Evolutionary conservation across 164 flowering plant species (phyloP).

Genomic region (Umbellularia californica): DNA sequence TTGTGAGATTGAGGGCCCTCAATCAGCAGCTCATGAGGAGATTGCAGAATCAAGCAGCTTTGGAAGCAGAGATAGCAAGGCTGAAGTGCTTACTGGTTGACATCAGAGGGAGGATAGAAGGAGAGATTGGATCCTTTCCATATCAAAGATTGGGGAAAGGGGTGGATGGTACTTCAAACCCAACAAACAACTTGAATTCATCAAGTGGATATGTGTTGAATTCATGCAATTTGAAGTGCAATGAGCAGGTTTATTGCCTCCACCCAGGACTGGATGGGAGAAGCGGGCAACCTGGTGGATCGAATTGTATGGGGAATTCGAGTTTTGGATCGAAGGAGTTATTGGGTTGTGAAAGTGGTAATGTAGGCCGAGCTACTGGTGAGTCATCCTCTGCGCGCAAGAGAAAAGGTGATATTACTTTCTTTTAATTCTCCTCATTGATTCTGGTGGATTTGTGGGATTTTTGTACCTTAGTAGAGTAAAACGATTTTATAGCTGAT

Average conservation of each 20-base stretch:
- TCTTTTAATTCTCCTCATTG: neutral
- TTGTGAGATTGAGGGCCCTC: conserved; percentile 50
- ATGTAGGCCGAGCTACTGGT: conserved; percentile 10
- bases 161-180: conserved; percentile 19
- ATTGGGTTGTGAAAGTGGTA: conserved; percentile 34
- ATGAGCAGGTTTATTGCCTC: conserved; percentile 65
- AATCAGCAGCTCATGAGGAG: conserved; percentile 84
- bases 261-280: conserved; percentile 43
- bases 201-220: conserved; percentile 47
- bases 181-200: conserved; percentile 19
- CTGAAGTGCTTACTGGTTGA: conserved; percentile 94
- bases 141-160: conserved; percentile 46
- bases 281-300: conserved; percentile 26
- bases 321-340: conserved; percentile 34
- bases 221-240: conserved; percentile 67
- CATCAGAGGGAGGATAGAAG: conserved; percentile 94
- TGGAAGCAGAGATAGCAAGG: conserved; percentile 87
- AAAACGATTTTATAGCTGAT: too few species aligned
- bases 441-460: neutral
- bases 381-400: conserved; percentile 29
- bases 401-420: conserved; percentile 46
- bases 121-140: conserved; percentile 94
- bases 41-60: conserved; percentile 76
- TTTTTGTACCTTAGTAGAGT: neutral
- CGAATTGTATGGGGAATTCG: conserved; percentile 42